These are phyloP conservation scores for Alternaria angustiovoidea DNA, from an alignment of 2,329 filamentous ascomycete species.

Conservation along the genomic window DNA sequence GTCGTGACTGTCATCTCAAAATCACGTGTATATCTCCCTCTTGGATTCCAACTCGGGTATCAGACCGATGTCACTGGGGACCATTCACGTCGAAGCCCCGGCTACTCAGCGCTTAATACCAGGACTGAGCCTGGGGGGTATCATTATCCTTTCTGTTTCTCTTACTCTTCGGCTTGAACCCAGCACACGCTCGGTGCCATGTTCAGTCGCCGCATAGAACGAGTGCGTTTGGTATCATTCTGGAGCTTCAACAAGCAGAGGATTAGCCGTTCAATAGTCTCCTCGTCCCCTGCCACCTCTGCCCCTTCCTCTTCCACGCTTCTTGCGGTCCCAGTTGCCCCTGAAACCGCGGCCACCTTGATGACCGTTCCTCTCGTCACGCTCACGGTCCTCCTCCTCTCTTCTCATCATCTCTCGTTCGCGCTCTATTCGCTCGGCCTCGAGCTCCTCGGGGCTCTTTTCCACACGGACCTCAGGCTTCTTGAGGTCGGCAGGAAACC, in stretches of 20 bases:
- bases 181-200: neutral
- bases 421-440: conserved; percentile 62
- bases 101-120: neutral
- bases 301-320: conserved; percentile 37
- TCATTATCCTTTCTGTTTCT: neutral
- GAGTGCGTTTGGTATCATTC: neutral
- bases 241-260: neutral
- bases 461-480: conserved; percentile 69
- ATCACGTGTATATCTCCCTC: neutral
- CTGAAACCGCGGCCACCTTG: conserved; percentile 42
- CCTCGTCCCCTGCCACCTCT: conserved; percentile 34
- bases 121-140: neutral
- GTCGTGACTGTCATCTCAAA: accelerated
- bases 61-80: neutral
- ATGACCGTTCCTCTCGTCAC: conserved; percentile 46
- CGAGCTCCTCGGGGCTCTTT: conserved; percentile 75
- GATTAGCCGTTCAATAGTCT: conserved; percentile 18
- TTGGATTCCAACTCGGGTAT: neutral
- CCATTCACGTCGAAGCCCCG: neutral
- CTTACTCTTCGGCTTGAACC: neutral
- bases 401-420: conserved; percentile 56
- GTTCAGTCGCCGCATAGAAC: neutral
- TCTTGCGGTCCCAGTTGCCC: conserved; percentile 47
- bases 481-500: conserved; percentile 75
- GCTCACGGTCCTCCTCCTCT: conserved; percentile 52